Evolutionary conservation across 2,329 filamentous ascomycete genomes (phyloP), one percentile per base, ranked within the genome.

Genomic region (Trichoderma atroviride): DNA sequence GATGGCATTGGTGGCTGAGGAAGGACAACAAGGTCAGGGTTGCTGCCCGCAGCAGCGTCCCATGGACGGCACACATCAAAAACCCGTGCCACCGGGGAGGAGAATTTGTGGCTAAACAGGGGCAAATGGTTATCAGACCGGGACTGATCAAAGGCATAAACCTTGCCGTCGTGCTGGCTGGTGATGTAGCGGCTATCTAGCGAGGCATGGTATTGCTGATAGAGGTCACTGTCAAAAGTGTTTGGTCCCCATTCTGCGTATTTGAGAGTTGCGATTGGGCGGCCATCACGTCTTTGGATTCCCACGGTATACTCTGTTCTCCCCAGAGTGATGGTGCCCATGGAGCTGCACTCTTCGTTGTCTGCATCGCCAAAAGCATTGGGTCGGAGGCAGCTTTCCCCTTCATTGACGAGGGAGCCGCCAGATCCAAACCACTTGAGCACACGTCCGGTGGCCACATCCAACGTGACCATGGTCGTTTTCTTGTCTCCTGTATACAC

Each of bases 181-280:
- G 95, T 95, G 62, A 98, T 91, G 80, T 98, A 97, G 71, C 91
- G 92, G 73, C 92, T 90, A 78, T 98, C 94, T 77, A 94, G 90
- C 0, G 94, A 93, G 13, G 84, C 82, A 16, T 87, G 87, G 76
- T 98, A 96, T 76, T 98, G 93, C 61, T 88, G 88, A 75, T 93
- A 90, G 7, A 99, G 88, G 77, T 99, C 96, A 72, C 88, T 88
- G 79, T 99, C 95, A 71, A 90, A 92, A 70, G 91, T 96, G 79
- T 99, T 99, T 16, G 94, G 92, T 0, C 89, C 90, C 96, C 96
- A 99, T 79, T 99, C 96, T 13, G 93, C 92, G 77, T 96, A 99
- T 73, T 89, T 94, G 74, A 99, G 88, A 0, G 93, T 97, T 75
- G 94, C 97, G 71, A 99, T 91, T 9, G 89, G 88, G 70, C 91